These are phyloP conservation scores for Lentinula aciculospora DNA, from an alignment of 768 basidiomycete genomes.

Conservation along the genomic window DNA sequence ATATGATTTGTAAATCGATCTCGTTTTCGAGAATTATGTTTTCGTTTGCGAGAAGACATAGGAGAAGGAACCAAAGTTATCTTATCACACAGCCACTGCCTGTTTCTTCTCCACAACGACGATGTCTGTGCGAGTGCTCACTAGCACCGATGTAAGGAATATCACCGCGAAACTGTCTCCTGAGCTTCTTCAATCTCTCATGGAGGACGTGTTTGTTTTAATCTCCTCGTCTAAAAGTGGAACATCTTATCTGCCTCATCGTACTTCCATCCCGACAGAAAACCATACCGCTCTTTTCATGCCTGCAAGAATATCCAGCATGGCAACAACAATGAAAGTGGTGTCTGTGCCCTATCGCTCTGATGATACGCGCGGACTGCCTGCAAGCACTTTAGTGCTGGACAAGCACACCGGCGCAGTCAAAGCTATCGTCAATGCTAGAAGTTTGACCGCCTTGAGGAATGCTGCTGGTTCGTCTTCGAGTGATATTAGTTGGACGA, in stretches of 20 bases:
- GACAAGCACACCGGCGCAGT: conserved; percentile 64
- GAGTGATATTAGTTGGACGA: neutral
- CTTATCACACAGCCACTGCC: neutral
- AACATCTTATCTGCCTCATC: conserved; percentile 40
- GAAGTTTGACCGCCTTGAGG: conserved; percentile 70
- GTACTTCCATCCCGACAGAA: conserved; percentile 46
- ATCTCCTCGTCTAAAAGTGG: conserved; percentile 27
- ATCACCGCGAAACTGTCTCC: conserved; percentile 41
- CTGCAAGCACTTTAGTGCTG: conserved; percentile 71
- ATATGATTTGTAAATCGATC: neutral
- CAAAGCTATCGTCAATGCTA: conserved; percentile 76
- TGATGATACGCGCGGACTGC: conserved; percentile 50
- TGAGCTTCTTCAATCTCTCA: conserved; percentile 43
- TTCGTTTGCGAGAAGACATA: conserved; percentile 4
- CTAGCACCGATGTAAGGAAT: conserved; percentile 48
- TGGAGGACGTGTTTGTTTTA: conserved; percentile 51
- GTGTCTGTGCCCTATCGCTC: conserved; percentile 59
- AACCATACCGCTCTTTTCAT: conserved; percentile 72
- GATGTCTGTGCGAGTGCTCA: conserved; percentile 57
- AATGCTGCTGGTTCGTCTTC: conserved; percentile 65
- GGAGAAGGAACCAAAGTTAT: neutral
- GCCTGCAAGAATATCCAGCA: conserved; percentile 58
- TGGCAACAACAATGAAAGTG: conserved; percentile 73
- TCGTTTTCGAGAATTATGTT: neutral
- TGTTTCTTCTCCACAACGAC: neutral